These are phyloP conservation scores for Leishmania amazonensis DNA, from an alignment of 208 protist species.

Conservation along the genomic window DNA sequence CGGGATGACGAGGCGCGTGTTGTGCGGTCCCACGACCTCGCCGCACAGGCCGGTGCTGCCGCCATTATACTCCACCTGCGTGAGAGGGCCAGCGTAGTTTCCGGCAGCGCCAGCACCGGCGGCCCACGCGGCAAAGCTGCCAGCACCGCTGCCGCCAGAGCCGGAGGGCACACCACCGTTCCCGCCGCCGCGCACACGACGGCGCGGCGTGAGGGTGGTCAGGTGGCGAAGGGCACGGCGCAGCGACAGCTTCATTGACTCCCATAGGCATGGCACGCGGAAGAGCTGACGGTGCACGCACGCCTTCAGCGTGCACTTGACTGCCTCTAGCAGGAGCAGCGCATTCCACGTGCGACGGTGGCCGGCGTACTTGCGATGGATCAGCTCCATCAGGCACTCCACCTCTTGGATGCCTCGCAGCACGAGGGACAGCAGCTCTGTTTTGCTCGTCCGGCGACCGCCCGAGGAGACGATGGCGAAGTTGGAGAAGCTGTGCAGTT, in stretches of 20 bases:
- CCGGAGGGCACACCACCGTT: slow-evolving; percentile 3
- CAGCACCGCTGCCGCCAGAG: slow-evolving; percentile 5
- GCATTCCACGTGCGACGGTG: slow-evolving; percentile 58
- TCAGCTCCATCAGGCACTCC: slow-evolving; percentile 66
- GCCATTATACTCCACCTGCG: background rate
- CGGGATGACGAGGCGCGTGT: slow-evolving; percentile 71
- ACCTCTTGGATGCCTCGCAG: slow-evolving; percentile 48
- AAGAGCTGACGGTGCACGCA: slow-evolving; percentile 73
- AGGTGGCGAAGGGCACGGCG: slow-evolving; percentile 28
- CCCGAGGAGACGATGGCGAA: slow-evolving; percentile 44
- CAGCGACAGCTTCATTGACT: slow-evolving; percentile 41
- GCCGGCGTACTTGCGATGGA: slow-evolving; percentile 56
- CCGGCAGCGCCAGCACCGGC: background rate
- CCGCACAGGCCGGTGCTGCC: slow-evolving; percentile 21
- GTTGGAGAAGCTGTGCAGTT: slow-evolving; percentile 69
- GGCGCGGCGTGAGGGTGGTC: slow-evolving; percentile 19
- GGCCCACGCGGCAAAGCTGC: background rate
- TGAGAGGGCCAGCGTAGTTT: background rate
- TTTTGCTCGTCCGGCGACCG: slow-evolving; percentile 31
- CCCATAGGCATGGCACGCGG: slow-evolving; percentile 70
- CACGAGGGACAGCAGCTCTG: slow-evolving; percentile 43
- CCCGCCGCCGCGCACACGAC: slow-evolving; percentile 14
- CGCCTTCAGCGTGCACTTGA: slow-evolving; percentile 68
- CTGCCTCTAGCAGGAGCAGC: slow-evolving; percentile 54
- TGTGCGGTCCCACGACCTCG: slow-evolving; percentile 30